Base-by-base conservation (phyloP, 2,329 filamentous ascomycete genomes). In the Colletotrichum liaoningense region DNA sequence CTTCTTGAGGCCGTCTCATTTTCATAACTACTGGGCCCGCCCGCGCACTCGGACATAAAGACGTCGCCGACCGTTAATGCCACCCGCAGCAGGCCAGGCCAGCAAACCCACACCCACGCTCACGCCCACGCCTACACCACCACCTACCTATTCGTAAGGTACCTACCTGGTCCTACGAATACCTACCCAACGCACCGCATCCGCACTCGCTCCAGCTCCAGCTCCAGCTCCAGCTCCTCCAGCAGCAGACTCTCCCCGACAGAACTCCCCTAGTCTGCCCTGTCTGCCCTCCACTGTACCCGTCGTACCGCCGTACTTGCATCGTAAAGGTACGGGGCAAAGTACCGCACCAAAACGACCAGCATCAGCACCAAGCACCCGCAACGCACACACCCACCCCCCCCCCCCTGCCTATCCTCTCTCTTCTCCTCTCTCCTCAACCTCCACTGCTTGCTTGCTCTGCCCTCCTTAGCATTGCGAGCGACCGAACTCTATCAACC, bases 31-130 rank as follows among this genome's bases (percentile, higher is more conserved):
- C 67, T 30, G 63, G 63, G 63, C 54, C 63, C 63, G 69, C 63
- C 72, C 72, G 68, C 78, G 72, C 76, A 75, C 46, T 84, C 83
- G 83, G 83, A 84, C 82, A 84, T 83, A 84, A 83, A 80, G 76
- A 82, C 77, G 78, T 78, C 76, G 79, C 81, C 81, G 81, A 83
- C 77, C 60, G 69, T 74, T 81, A 72, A 63, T 69, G 59, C 74
- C 77, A 75, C 46, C 60, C 62, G 58, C 52, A 30, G 35, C 49
- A 28, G 58, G 54, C 62, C 30, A 22, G 46, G 62, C 49, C 30
- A 54, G 49, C 62, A 22, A 64, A 64, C 8, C 62, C 62, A 55
- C 62, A 63, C 59, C 38, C 38, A 19, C 14, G 38, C 38, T 16
- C 22, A 22, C 14, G 38, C 38, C 38, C 33, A 35, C 33, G 33